Evolutionary conservation across 768 basidiomycete genomes (phyloP).

Genomic region (Suillus paluster): DNA sequence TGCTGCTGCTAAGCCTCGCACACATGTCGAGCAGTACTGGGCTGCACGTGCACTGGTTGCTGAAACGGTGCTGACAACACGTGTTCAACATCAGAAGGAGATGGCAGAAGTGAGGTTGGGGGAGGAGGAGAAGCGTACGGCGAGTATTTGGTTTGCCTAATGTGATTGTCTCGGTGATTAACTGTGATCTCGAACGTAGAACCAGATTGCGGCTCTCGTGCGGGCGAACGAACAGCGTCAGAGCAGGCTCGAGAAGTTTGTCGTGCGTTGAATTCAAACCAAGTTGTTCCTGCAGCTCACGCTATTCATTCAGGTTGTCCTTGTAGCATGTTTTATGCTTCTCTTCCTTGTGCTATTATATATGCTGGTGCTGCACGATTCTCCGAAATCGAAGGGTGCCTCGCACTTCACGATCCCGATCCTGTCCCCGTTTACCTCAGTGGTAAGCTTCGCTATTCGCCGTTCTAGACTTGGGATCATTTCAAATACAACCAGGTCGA

Average conservation of each 20-base stretch:
- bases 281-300: conserved; percentile 15
- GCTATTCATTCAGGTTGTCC: conserved; percentile 13
- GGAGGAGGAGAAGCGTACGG: conserved; percentile 53
- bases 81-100: conserved; percentile 53
- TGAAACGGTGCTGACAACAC: conserved; percentile 60
- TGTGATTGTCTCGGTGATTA: background rate
- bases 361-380: background rate
- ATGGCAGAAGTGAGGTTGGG: conserved; percentile 43
- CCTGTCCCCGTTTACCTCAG: conserved; percentile 77
- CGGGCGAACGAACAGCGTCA: conserved; percentile 53
- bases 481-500: conserved; percentile 55
- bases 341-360: conserved; percentile 21
- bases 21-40: conserved; percentile 63
- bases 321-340: conserved; percentile 25
- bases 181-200: conserved; percentile 36
- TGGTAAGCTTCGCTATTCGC: conserved; percentile 45
- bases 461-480: background rate
- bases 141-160: conserved; percentile 31
- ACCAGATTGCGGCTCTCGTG: conserved; percentile 44
- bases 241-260: conserved; percentile 50
- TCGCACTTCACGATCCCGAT: conserved; percentile 80
- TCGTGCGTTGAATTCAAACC: conserved; percentile 43
- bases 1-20: conserved; percentile 26
- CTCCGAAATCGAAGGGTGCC: conserved; percentile 31
- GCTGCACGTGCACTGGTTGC: conserved; percentile 66